Base-by-base conservation (phyloP, 1,284 basidiomycete genomes). In the Pterulicium gracile region DNA sequence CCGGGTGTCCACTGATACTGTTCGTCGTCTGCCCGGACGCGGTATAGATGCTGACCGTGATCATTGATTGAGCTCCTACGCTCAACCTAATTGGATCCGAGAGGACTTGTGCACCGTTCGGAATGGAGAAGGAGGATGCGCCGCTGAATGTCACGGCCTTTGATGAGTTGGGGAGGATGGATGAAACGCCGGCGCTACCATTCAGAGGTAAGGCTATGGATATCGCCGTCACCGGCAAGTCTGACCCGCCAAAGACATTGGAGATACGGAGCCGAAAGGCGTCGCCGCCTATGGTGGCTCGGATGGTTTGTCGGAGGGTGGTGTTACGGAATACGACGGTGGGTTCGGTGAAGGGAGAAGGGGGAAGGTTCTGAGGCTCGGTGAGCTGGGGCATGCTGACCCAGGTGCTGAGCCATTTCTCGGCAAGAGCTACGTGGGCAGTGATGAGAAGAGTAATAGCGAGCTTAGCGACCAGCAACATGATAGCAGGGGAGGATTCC, bases 281-380 rank as follows among this genome's bases (percentile, higher is more conserved):
- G 7, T 60, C 50, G 7, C 63, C 64, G 15, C 60, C 62, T 24
- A 67, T 52, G 2, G 68, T 65, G 50, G 69, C 59, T 45, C 68
- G 68, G 2, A 75, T 50, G 3, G 72, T 73, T 55, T 73, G 72
- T 0, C 72, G 68, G 44, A 74, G 61, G 12, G 72, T 73, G n/a
- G 65, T 56, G 55, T 75, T 67, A 42, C 49, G 50, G 52, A 74
- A 73, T 35, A 75, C 66, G 42, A 54, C 50, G 27, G 52, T 57
- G 22, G 62, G 53, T 27, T 54, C 52, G 49, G 59, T 65, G 55
- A 69, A 72, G 1, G 70, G 70, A 1, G 67, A 54, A 13, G 61
- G 60, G 0, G 70, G 70, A 1, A 72, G 60, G 56, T 73, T 71
- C 3, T 56, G 53, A 0, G 59, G 49, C 55, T 72, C 70, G 1